Evolutionary conservation across 257 asterid genomes (phyloP).

Genomic region (Ophiorrhiza pumila): DNA sequence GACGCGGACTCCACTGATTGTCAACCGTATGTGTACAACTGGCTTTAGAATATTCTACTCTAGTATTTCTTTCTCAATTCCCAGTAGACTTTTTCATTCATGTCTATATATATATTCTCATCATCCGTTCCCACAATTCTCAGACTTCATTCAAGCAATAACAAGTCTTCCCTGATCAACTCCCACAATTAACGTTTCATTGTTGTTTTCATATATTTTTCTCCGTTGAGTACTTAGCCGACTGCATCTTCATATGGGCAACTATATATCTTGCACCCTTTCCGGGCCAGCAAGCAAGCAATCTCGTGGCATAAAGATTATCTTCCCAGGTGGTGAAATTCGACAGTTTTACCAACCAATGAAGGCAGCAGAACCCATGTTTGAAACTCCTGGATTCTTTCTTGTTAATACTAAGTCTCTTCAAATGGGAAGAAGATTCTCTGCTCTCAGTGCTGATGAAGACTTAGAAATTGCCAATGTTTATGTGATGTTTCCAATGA

Average conservation of each 20-base stretch:
- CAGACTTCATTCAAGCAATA: not conserved
- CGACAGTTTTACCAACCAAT: slow-evolving; percentile 33
- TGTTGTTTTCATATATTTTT: no score
- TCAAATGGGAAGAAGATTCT: slow-evolving; percentile 61
- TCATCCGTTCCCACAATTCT: not conserved
- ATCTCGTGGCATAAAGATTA: slow-evolving; percentile 41
- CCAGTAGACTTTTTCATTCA: not conserved
- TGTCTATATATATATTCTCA: slow-evolving; percentile 6
- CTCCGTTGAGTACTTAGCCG: no score
- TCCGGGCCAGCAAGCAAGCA: slow-evolving; percentile 35
- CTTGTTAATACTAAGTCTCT: slow-evolving; percentile 55
- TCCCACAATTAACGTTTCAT: not conserved
- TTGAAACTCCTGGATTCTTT: slow-evolving; percentile 56
- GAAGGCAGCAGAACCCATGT: slow-evolving; percentile 70
- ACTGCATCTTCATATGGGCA: slow-evolving; percentile 39
- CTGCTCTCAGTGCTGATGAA: slow-evolving; percentile 75
- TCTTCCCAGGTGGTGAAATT: slow-evolving; percentile 52
- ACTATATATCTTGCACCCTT: slow-evolving; percentile 50
- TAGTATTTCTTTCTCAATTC: not conserved
- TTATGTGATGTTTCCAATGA: slow-evolving; percentile 73
- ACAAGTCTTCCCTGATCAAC: not conserved
- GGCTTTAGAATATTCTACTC: slow-evolving; percentile 14
- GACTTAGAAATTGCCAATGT: slow-evolving; percentile 67
- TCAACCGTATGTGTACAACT: slow-evolving; percentile 25
- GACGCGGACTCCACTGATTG: slow-evolving; percentile 26